These are phyloP conservation scores for Flaveria bidentis DNA, from an alignment of 129 eudicot genomes.

Conservation along the genomic window DNA sequence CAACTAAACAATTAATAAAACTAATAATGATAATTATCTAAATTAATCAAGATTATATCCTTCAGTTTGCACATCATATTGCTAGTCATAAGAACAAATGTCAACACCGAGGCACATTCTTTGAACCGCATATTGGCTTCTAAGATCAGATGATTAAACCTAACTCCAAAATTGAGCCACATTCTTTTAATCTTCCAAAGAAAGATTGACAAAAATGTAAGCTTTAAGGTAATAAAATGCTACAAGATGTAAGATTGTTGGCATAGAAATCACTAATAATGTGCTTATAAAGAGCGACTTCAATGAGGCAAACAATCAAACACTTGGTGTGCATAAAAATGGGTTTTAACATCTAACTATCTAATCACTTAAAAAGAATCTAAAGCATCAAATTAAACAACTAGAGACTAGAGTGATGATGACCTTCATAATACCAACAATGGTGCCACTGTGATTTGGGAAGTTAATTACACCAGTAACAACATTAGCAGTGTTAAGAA, in stretches of 20 bases:
- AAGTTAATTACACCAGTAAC: constrained; percentile 79
- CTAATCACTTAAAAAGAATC: not conserved
- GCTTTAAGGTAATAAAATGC: not conserved
- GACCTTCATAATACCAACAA: constrained; percentile 93
- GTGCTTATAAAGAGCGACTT: not conserved
- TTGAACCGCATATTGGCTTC: not conserved
- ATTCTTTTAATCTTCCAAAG: not conserved
- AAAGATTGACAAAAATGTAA: not conserved
- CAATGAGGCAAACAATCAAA: constrained; percentile 17
- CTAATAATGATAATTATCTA: no score
- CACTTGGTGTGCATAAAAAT: not conserved
- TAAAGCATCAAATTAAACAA: not conserved
- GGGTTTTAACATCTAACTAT: not conserved
- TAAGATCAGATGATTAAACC: not conserved
- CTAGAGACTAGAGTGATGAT: constrained; percentile 4
- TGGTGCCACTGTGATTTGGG: constrained; percentile 63
- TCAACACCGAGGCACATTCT: not conserved
- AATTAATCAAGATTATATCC: no score
- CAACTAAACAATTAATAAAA: no score
- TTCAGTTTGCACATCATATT: not conserved
- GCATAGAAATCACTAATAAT: no score
- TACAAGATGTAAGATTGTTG: not conserved
- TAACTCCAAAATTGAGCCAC: not conserved
- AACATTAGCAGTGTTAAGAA: constrained; percentile 75
- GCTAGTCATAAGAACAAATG: not conserved